Evolutionary conservation across 2,329 filamentous ascomycete genomes (phyloP), one percentile per base, ranked within the genome.

Genomic region (Pseudogymnoascus pannorum): DNA sequence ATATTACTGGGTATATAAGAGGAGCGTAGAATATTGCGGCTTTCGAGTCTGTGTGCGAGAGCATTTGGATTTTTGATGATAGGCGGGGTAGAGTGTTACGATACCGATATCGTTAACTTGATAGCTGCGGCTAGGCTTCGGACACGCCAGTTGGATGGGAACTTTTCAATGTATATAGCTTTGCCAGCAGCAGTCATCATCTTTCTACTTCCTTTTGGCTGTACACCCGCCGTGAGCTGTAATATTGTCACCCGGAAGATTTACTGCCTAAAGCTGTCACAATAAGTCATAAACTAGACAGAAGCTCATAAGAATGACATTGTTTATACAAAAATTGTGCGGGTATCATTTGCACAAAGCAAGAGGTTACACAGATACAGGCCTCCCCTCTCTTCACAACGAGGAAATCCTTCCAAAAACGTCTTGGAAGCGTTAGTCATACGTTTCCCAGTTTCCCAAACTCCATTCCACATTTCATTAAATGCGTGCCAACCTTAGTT

Each of bases 321-420:
- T n/a, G n/a, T n/a, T n/a, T n/a, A n/a, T n/a, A n/a, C n/a, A n/a
- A n/a, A n/a, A n/a, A n/a, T n/a, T n/a, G n/a, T n/a, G n/a, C n/a
- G n/a, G n/a, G n/a, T n/a, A n/a, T n/a, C n/a, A n/a, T 31, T 54
- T 54, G 24, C 31, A 54, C 48, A 54, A 31, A 20, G 26, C 48
- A 54, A 31, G 44, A 11, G 26, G 48, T 54, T 54, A 54, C 48
- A 54, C 31, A 31, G 26, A 54, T 54, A 20, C 48, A 20, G 9
- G 48, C 48, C 24, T 54, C 48, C 48, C 48, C 7, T 20, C 48
- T 31, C 48, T 54, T 54, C 48, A 54, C 31, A 54, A 54, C 48
- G 48, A 54, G 26, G 44, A 51, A 51, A 18, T 18, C 16, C 48
- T 12, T 54, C 4, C 0, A 31, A 54, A 31, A 54, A 1, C 26